Evolutionary conservation across 208 protist genomes (phyloP), one percentile per base, ranked within the genome.

Genomic region (Acanthamoeba sp.): DNA sequence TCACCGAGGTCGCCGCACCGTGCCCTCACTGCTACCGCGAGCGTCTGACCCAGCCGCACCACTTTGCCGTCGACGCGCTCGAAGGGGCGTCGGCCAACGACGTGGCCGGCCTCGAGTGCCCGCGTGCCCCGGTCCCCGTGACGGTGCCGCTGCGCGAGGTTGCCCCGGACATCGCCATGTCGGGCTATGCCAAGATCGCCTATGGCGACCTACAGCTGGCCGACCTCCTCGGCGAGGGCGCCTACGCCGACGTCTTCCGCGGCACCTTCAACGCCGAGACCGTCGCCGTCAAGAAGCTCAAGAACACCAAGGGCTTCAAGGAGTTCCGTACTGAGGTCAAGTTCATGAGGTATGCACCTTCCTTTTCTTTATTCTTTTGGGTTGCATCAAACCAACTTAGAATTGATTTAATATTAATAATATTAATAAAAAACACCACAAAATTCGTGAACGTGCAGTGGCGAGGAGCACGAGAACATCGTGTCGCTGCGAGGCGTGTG

Each of bases 251-350:
- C 29, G 87, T 93, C 32, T 93, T 59, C 64, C 50, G 62, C 42
- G 87, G 59, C 62, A 93, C 87, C 36, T 24, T 93, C 36, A 9
- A 50, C 36, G 22, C 4, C 9, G 64, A 50, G 40, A 27, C 87
- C 32, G 88, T 93, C 4, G 88, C 88, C 3, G 62, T 93, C 2
- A 93, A 93, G 64, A 71, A 78, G 2, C 88, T 93, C 32, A 94
- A 95, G n/a, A 94, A 94, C 85, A 87, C 93, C 22, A 94, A 96
- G 45, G 93, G 95, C 40, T 96, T 95, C 42, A 94, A 95, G 73
- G 93, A 96, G 40, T 96, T 96, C 80, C 93, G 91, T 64, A 48
- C 90, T 18, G 95, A 96, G 42, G 95, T 96, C 48, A 95, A 94
- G 59, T 94, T 96, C 59, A 96, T 96, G 95, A 88, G 48, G 18